Base-by-base conservation (phyloP, 2,329 filamentous ascomycete species). In the Coniochaeta ligniaria region DNA sequence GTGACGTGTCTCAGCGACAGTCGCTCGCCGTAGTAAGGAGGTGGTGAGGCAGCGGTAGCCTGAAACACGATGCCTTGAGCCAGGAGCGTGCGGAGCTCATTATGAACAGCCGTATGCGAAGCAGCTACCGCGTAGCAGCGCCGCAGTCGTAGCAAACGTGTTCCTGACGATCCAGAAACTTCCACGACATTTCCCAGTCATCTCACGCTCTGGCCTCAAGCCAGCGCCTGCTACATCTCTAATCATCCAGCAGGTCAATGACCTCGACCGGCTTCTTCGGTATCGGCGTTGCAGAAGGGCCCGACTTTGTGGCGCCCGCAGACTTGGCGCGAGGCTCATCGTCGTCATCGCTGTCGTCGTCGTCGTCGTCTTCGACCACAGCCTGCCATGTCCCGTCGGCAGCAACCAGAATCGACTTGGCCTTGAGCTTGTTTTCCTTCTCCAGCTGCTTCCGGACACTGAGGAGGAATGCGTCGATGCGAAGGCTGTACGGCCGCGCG, bases 381-480 rank as follows among this genome's bases (percentile, higher is more conserved):
- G 82, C 73, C 57, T 76, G 78, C 91, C 90, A 95, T 1, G 72
- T 78, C 0, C 90, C 89, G 70, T 91, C 83, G 1, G 80, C 74
- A 20, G 82, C 76, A 1, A 93, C 81, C 6, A 83, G 72, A 59
- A 94, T 88, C 1, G 84, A 80, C 64, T 85, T 84, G 24, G 78
- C 76, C 4, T 77, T 72, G 33, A 86, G 69, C 41, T 78, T 74
- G 20, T 80, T 75, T 28, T 78, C 73, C 12, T 71, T 66, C 47
- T 77, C 76, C 12, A 96, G 76, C 55, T 80, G 71, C 1, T 73
- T 67, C 16, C 85, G 80, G 0, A 97, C 85, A 0, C 82, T 74
- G 14, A 80, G 69, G 52, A 97, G 77, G 70, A 92, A 97, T 1
- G 83, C 83, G 68, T 98, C 93, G 6, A 94, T 77, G 2, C 85